phyloP scores from a whole-genome alignment of 441 rosid species.

The Croton setiger region DNA sequence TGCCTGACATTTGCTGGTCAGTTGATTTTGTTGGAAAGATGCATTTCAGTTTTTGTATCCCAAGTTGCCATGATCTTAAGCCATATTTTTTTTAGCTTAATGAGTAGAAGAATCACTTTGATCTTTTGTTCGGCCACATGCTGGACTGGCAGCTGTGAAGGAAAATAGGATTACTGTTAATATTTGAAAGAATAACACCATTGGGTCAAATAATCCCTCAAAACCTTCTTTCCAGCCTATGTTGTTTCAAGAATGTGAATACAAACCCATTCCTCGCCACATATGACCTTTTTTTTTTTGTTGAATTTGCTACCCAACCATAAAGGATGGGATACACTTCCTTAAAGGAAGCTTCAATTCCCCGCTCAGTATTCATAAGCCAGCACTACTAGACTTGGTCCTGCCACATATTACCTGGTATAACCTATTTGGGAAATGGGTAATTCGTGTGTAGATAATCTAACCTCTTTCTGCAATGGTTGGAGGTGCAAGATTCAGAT shows the following conservation, averaged over 20 bases:
- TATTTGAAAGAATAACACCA: background rate
- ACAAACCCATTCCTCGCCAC: too few relatives aligned
- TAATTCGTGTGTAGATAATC: background rate
- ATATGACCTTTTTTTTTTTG: background rate
- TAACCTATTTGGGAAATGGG: background rate
- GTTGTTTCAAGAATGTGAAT: background rate
- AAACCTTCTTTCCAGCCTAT: background rate
- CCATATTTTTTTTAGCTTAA: background rate
- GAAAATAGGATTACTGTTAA: background rate
- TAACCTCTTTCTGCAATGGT: background rate
- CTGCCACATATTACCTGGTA: background rate
- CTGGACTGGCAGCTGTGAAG: background rate
- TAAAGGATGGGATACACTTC: too few relatives aligned
- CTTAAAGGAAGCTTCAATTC: too few relatives aligned
- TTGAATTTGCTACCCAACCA: too few relatives aligned
- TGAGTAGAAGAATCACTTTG: background rate
- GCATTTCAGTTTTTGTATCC: background rate
- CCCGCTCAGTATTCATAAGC: too few relatives aligned
- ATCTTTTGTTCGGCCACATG: background rate
- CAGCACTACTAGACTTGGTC: too few relatives aligned
- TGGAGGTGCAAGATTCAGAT: background rate
- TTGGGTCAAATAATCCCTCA: background rate
- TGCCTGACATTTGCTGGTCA: background rate
- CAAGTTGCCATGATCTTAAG: constrained; percentile 3
- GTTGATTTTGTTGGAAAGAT: background rate